Evolutionary conservation across 192 early-diverging fungal genomes (phyloP), one percentile per base, ranked within the genome.

Genomic region (Funneliformis geosporum): DNA sequence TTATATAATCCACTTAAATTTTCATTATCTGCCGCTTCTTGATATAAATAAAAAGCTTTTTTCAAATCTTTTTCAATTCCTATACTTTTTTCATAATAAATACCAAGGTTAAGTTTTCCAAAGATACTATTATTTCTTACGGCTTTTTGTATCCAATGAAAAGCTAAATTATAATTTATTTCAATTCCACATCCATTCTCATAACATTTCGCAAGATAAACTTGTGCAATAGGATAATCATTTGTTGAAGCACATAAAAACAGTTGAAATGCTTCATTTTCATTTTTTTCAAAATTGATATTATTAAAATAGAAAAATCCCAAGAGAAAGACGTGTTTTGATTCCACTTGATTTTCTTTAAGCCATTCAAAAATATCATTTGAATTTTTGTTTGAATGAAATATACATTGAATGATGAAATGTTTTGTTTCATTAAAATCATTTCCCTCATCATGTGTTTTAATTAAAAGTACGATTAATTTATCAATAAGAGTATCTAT

Each of bases 41-140:
- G 4, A 73, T 90, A 91, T 86, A 88, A 89, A 68, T 85, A 82
- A 12, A 89, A 85, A n/a, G 90, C 89, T 61, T 89, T 82, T 11
- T 79, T 78, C 27, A 86, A 73, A 75, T 91, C 81, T 42, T 81
- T 83, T 21, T 73, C 75, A 43, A 86, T 76, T 39, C 90, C 89
- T 25, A 83, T 82, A 18, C 90, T 89, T 10, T 84, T 80, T 72
- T 88, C 85, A 14, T 89, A 82, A 62, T 86, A 87, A 14, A 87
- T 81, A n/a, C 87, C 90, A 5, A 90, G 80, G 72, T 89, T 87
- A 78, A 86, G 84, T 64, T 86, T 86, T 38, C 61, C 61, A 27
- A 11, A 27, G 0, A 27, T 14, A 4, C 27, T 64, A 14, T 64
- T 64, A 64, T 65, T 65, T 65, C 14, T 8, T 33, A 33, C 21